Conservation (phyloP, 306 rosid species). For the Dryas octopetala region DNA sequence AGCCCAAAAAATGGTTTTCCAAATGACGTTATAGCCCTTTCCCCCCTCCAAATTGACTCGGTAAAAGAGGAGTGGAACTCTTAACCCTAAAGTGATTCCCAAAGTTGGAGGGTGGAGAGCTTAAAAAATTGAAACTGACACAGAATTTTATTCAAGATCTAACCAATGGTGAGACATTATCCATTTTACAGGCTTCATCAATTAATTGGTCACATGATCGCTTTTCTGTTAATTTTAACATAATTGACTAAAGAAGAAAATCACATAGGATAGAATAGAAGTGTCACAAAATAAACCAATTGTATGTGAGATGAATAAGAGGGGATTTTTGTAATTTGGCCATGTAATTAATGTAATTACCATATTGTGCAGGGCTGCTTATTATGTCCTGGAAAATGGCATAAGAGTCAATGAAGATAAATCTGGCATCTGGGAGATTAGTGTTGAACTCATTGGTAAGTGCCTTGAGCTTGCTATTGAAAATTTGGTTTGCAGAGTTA, state of each 20-base stretch:
- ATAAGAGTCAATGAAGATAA: conserved; percentile 66
- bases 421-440: conserved; percentile 53
- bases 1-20: too few species aligned
- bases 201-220: not conserved
- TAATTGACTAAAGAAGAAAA: not conserved
- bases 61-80: too few species aligned
- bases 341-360: conserved; percentile 32
- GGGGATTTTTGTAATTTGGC: not conserved
- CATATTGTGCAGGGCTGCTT: conserved; percentile 64
- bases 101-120: too few species aligned
- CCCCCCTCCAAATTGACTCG: too few species aligned
- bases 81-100: too few species aligned
- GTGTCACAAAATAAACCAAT: not conserved
- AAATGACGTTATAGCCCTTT: too few species aligned
- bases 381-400: conserved; percentile 73
- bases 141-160: too few species aligned
- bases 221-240: not conserved
- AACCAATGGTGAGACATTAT: too few species aligned
- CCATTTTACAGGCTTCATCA: not conserved
- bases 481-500: conserved; percentile 77
- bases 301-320: not conserved
- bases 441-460: conserved; percentile 69
- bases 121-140: too few species aligned
- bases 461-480: conserved; percentile 61
- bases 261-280: not conserved